A percentile compares a stretch with the other conserved stretches of the same genome.
phyloP scores from a whole-genome alignment of 371 early-diverging fungal species.

The Cokeromyces recurvatus region DNA sequence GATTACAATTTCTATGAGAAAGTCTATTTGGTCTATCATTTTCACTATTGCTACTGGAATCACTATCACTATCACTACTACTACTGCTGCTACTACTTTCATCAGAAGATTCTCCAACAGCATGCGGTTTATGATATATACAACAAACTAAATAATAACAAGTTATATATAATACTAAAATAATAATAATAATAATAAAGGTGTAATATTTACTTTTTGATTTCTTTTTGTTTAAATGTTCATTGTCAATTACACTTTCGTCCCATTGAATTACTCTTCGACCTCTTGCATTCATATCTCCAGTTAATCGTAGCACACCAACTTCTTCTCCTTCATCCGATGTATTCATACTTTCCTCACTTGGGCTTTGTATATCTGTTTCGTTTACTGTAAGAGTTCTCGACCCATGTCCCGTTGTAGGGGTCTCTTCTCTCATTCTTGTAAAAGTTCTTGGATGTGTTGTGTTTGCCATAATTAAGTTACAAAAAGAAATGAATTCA shows the following conservation, averaged over 20 bases:
- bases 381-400: conserved; percentile 32
- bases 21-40: conserved; percentile 5
- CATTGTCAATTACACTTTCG: conserved; percentile 83
- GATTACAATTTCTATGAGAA: conserved; percentile 25
- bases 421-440: conserved; percentile 22
- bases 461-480: no score
- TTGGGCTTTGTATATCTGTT: conserved; percentile 6
- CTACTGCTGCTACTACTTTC: conserved; percentile 33
- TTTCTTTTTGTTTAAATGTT: conserved; percentile 76
- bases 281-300: conserved; percentile 41
- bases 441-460: conserved; percentile 8
- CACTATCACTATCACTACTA: conserved; percentile 31
- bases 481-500: no score
- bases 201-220: conserved; percentile 70
- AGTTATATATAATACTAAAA: no score
- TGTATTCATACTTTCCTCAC: conserved; percentile 6
- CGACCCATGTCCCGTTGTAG: conserved; percentile 31
- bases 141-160: conserved; percentile 69
- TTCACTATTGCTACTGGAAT: conserved; percentile 31
- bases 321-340: conserved; percentile 23
- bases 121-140: conserved; percentile 74
- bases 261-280: conserved; percentile 74
- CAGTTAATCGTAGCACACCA: conserved; percentile 49
- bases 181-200: no score
- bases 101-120: conserved; percentile 70